Evolutionary conservation across 768 basidiomycete genomes (phyloP).

Genomic region (Termitomyces sp.): DNA sequence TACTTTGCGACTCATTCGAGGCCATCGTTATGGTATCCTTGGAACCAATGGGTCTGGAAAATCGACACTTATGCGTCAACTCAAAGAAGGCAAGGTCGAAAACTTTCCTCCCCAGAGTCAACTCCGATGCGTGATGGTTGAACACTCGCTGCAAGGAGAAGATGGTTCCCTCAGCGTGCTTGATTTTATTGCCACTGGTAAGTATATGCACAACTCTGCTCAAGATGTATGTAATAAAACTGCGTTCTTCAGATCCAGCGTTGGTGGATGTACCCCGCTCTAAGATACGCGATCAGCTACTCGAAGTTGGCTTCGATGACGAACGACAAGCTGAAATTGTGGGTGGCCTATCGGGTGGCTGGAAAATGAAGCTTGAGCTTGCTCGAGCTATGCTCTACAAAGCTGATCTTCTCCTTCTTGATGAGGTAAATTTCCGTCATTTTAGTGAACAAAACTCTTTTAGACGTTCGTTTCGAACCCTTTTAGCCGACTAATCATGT

Average conservation of each 20-base stretch:
- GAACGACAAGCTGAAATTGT: constrained; percentile 79
- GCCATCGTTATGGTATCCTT: constrained; percentile 91
- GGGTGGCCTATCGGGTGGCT: constrained; percentile 90
- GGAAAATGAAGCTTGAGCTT: constrained; percentile 99
- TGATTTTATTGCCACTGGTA: constrained; percentile 87
- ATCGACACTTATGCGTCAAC: constrained; percentile 92
- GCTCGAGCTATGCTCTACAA: constrained; percentile 97
- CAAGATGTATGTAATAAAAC: background rate
- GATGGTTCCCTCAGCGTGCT: constrained; percentile 77
- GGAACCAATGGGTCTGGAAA: constrained; percentile 97
- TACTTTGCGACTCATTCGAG: constrained; percentile 81
- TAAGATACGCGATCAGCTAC: constrained; percentile 74
- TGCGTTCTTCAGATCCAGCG: constrained; percentile 51
- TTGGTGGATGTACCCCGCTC: constrained; percentile 56
- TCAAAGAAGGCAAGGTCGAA: constrained; percentile 92
- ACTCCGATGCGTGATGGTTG: constrained; percentile 92
- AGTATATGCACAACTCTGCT: constrained; percentile 14
- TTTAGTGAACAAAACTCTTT: background rate
- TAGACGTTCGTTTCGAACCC: background rate
- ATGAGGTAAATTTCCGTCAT: constrained; percentile 51
- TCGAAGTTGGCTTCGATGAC: constrained; percentile 90
- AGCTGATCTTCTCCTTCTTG: constrained; percentile 78
- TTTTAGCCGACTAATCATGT: constrained; percentile 86
- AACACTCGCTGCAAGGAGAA: constrained; percentile 94
- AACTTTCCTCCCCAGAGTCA: constrained; percentile 90